phyloP scores from a whole-genome alignment of 345 rosid genomes.

The Pseudoturritis turrita region DNA sequence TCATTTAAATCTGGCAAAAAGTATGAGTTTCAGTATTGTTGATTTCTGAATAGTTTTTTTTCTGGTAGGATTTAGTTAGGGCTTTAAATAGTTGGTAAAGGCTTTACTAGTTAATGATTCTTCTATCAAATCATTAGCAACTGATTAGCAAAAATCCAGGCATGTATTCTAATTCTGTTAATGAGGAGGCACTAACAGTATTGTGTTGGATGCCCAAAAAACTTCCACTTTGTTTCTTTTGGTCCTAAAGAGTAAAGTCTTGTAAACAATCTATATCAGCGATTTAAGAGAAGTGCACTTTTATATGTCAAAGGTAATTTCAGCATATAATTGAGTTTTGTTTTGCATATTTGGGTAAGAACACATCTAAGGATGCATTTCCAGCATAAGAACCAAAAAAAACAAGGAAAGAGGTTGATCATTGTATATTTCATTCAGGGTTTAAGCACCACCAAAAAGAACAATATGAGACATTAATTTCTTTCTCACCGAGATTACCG shows the following conservation, averaged over 20 bases:
- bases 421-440: slow-evolving; percentile 7
- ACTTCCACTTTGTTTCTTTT: background rate
- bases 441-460: slow-evolving; percentile 18
- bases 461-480: no score
- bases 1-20: background rate
- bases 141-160: no score
- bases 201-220: background rate
- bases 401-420: slow-evolving; percentile 45
- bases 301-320: background rate
- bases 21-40: background rate
- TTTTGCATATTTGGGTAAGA: slow-evolving; percentile 49
- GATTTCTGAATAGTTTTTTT: background rate
- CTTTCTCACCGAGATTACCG: background rate
- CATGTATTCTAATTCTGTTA: no score
- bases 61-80: background rate
- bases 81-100: no score
- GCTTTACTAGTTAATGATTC: background rate
- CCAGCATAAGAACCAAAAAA: slow-evolving; percentile 30
- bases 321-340: slow-evolving; percentile 44
- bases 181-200: no score
- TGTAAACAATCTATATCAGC: background rate
- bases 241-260: background rate
- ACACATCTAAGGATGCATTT: slow-evolving; percentile 33
- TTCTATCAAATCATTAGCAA: no score
- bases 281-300: background rate